Evolutionary conservation across 306 rosid species (phyloP), one percentile per base, ranked within the genome.

Genomic region (Prunus persica): DNA sequence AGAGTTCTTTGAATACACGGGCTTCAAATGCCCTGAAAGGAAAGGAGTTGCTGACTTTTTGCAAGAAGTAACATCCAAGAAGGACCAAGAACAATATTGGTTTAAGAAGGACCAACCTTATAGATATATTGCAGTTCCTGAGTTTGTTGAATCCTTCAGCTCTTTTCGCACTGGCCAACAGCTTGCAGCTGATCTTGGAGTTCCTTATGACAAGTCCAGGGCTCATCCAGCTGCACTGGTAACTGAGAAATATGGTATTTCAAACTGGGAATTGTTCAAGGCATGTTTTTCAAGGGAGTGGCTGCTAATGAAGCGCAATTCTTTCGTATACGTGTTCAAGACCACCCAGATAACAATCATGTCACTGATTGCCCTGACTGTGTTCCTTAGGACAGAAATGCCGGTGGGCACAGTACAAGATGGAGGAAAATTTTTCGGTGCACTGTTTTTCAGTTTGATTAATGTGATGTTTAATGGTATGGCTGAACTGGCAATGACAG

Each of bases 61-160:
- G 63, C 98, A 91, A 71, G 96, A 93, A 88, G 96, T 93, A 25
- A 93, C 93, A 2, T 93, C 98, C 43, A 82, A 79, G 82, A 91
- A 87, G 74, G 98, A 93, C 73, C 98, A 93, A 56, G 88, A 91
- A 76, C 98, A 91, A 45, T 91, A 93, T 60, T 93, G 97, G 98
- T 80, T 62, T 14, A 75, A 50, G 55, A 87, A 45, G 70, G 71
- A 75, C 32, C 80, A 85, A 25, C 86, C 92, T 69, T 88, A 90
- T 67, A 81, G 80, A 71, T 88, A 83, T 72, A 76, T 91, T 55
- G 81, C 91, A 0, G 97, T 82, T 54, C 11, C 88, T 50, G 92
- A 93, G 32, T 89, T 91, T 65, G 83, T 38, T 5, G 49, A 81
- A 22, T 72, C 77, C 58, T 93, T 88, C 78, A 20, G 47, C 20